Evolutionary conservation across 2,329 filamentous ascomycete genomes (phyloP).

Genomic region (Penicillium griseofulvum): DNA sequence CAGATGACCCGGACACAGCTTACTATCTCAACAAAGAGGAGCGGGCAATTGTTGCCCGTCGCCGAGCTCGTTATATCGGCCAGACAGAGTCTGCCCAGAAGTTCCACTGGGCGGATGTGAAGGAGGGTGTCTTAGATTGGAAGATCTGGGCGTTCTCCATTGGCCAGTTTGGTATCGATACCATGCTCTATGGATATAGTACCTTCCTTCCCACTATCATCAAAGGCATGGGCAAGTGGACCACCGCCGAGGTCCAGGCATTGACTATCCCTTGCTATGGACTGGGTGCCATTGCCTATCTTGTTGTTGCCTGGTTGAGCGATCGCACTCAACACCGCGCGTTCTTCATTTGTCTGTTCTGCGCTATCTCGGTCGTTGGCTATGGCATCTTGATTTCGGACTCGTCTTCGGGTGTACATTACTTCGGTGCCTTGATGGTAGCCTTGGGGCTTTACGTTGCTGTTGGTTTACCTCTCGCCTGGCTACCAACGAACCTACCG

Average conservation of each 20-base stretch:
- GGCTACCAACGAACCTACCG: constrained; percentile 65
- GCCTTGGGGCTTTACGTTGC: constrained; percentile 68
- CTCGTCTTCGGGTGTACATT: constrained; percentile 61
- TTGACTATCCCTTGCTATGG: constrained; percentile 77
- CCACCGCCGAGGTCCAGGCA: constrained; percentile 65
- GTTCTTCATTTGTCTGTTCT: constrained; percentile 63
- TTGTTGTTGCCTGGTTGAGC: constrained; percentile 63
- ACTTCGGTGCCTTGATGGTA: constrained; percentile 74
- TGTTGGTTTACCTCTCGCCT: constrained; percentile 56
- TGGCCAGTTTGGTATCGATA: constrained; percentile 70
- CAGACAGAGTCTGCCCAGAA: constrained; percentile 50
- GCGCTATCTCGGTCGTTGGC: constrained; percentile 62
- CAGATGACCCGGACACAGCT: constrained; percentile 65
- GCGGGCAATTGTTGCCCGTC: constrained; percentile 54
- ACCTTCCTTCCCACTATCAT: constrained; percentile 81
- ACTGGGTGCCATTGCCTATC: constrained; percentile 67
- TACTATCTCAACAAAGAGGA: constrained; percentile 61
- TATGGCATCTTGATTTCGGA: constrained; percentile 67
- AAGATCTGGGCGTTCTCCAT: constrained; percentile 69
- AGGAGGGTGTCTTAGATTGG: constrained; percentile 69
- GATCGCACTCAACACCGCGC: constrained; percentile 66
- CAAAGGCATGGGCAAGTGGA: constrained; percentile 63
- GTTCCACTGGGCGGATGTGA: constrained; percentile 63
- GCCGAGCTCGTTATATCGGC: constrained; percentile 52
- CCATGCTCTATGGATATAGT: constrained; percentile 74